Base-by-base conservation (phyloP, 108 stramenopile species). In the Discostella pseudostelligera region DNA sequence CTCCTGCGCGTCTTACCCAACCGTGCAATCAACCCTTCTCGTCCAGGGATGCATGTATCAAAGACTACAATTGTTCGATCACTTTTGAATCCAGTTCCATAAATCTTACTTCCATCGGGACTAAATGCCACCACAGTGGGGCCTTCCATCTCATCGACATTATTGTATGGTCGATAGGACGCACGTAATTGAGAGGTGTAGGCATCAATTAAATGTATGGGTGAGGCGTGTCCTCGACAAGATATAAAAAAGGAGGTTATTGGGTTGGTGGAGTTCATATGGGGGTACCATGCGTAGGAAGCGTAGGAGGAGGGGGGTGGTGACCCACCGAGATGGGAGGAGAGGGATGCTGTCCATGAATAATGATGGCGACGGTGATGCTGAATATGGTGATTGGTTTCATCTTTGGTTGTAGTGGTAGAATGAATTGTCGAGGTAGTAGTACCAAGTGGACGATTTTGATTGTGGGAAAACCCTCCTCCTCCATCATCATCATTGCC, bases 171-270 rank as follows among this genome's bases (percentile, higher is more conserved):
- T 25, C 83, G 67, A 58, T 93, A 93, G 10, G 87, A 83, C 29
- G 89, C 89, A 39, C 92, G 84, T 24, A 93, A 66, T 36, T 56
- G 26, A 6, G 84, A 87, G 5, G 78, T 87, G 66, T 90, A 93
- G 29, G 92, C 92, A 59, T 93, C 92, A 56, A 80, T 84, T 25
- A 93, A 56, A 67, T 90, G 92, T 17, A 93, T 80, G 8, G 92
- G 89, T 44, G 62, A 42, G 26, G 67, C 64, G 42, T 86, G 83
- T 25, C 87, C 86, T 26, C 85, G 79, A 26, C 71, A 70, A 1
- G 65, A 60, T 35, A 25, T 49, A 24, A 62, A 74, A 0, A 67
- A 39, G 44, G 45, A 59, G 16, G 73, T 59, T 4, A 42, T 28
- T 29, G 68, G 71, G 36, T 62, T 62, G 6, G 62, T 50, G 0